phyloP scores from a whole-genome alignment of 371 early-diverging fungal genomes.

The Encephalitozoon intestinalis region DNA sequence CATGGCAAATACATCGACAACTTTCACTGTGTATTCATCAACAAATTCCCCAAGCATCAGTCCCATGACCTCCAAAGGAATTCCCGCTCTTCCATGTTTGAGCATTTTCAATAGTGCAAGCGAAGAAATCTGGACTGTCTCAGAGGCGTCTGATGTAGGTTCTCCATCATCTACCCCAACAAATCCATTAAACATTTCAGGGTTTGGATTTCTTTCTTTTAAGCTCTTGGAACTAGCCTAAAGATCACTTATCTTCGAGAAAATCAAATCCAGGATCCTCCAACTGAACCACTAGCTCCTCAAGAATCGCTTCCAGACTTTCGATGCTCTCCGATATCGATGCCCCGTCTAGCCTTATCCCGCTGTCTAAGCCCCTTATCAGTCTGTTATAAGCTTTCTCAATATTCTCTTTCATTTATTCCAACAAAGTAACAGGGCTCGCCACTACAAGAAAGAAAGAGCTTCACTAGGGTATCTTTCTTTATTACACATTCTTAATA shows the following conservation, averaged over 20 bases:
- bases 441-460: neutral
- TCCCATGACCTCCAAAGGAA: constrained; percentile 99
- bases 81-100: constrained; percentile 82
- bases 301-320: neutral
- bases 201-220: neutral
- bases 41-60: constrained; percentile 99
- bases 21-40: constrained; percentile 97
- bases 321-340: neutral
- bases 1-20: constrained; percentile 99
- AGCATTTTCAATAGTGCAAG: constrained; percentile 88
- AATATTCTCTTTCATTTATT: neutral
- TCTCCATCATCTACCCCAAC: constrained; percentile 4
- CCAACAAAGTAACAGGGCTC: neutral
- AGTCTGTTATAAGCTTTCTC: neutral
- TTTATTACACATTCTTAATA: neutral
- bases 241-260: neutral
- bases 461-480: neutral
- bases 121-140: constrained; percentile 95
- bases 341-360: neutral
- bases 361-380: neutral
- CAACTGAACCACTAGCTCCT: neutral
- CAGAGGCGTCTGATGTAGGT: constrained; percentile 77
- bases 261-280: neutral
- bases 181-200: constrained; percentile 30
- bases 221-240: neutral